Percentiles rank a stretch among this genome's conserved stretches.
These are phyloP conservation scores for Trametes sanguinea DNA, from an alignment of 768 basidiomycete species.

Conservation along the genomic window DNA sequence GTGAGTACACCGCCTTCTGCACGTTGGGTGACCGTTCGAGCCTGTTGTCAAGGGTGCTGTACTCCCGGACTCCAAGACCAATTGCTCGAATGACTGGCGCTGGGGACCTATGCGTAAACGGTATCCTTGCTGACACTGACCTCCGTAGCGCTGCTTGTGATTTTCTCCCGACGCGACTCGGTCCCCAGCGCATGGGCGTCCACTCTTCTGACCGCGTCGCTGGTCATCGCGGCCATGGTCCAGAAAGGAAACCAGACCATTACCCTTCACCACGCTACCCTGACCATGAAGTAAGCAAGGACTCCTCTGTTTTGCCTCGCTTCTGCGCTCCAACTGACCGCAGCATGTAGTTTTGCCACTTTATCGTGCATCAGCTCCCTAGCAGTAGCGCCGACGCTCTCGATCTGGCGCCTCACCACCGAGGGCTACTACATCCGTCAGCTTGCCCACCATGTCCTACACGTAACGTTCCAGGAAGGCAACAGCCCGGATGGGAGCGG, in stretches of 20 bases:
- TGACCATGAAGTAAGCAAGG: slow-evolving; percentile 29
- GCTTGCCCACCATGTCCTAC: slow-evolving; percentile 16
- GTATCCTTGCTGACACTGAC: slow-evolving; percentile 1
- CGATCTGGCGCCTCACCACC: slow-evolving; percentile 30
- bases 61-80: not conserved
- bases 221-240: slow-evolving; percentile 32
- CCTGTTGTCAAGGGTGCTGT: not conserved
- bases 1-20: slow-evolving; percentile 15
- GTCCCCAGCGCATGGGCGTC: slow-evolving; percentile 32
- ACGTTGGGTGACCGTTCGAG: not conserved
- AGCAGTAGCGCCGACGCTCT: slow-evolving; percentile 29
- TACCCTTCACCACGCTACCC: slow-evolving; percentile 30
- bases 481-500: not conserved
- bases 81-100: not conserved
- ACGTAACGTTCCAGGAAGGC: slow-evolving; percentile 7
- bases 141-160: slow-evolving; percentile 28
- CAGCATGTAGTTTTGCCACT: slow-evolving; percentile 21
- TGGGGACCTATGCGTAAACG: not conserved
- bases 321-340: not conserved
- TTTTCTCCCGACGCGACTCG: slow-evolving; percentile 30
- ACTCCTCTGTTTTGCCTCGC: not conserved
- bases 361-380: slow-evolving; percentile 33
- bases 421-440: slow-evolving; percentile 22
- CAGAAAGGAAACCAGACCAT: slow-evolving; percentile 24
- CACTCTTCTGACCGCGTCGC: slow-evolving; percentile 28